Evolutionary conservation across 176 grass and related monocot species (phyloP), one percentile per base, ranked within the genome.

Genomic region (Triticum dicoccoides): DNA sequence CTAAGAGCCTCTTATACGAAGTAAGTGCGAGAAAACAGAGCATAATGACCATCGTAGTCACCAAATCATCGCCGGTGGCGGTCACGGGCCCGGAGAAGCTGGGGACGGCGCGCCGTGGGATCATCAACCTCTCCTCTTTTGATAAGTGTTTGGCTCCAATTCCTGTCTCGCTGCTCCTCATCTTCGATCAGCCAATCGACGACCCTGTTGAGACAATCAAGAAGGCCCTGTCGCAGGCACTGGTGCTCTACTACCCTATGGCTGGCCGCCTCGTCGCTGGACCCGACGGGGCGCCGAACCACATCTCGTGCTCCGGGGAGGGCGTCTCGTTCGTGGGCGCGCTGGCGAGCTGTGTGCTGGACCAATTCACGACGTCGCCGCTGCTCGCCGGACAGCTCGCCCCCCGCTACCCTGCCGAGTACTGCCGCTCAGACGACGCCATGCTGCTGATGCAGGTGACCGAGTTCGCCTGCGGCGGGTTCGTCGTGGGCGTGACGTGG

Each of bases 381-480:
- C 10, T 7, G 38, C 56, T 82, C 39, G 24, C 83, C 5, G 27
- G 61, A 17, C 73, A 45, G 10, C 44, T 45, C 80, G 25, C 79
- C 80, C 20, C 38, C 68, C 5, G 82, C 52, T 27, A 69, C 34
- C 9, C 82, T 58, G 10, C 58, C 39, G 72, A 79, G 17, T n/a
- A 3, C 35, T 78, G 79, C 25, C 5, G 4, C 1, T 1, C 11
- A 52, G 51, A 30, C 1, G 49, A 24, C 15, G 32, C 77, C 20
- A 24, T 56, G 41, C 17, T 83, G 51, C 49, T 20, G 64, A 39
- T 84, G 33, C 88, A 86, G 83, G 78, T 86, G 10, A 89, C 88
- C 4, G 61, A 77, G 62, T 89, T 89, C 62, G 13, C 23, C 3
- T 89, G 83, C 62, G 88, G 88, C 18, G 83, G 88, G 37, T 85